Evolutionary conservation across 2,329 filamentous ascomycete genomes (phyloP).

Genomic region (Herpotrichia juniperi): DNA sequence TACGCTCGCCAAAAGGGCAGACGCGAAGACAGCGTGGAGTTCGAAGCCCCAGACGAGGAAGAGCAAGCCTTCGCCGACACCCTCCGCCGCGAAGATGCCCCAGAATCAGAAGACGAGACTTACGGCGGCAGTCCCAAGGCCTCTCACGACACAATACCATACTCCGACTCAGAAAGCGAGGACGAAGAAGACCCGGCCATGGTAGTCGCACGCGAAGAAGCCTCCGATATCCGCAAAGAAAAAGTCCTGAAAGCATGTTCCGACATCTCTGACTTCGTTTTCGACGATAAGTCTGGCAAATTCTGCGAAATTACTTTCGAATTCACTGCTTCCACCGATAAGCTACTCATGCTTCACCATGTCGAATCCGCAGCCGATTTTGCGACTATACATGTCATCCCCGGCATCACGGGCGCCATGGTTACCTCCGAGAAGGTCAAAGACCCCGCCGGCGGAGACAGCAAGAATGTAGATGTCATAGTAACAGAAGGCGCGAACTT

Average conservation of each 20-base stretch:
- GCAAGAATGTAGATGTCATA: constrained; percentile 57
- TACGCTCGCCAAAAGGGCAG: constrained; percentile 77
- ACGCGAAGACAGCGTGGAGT: constrained; percentile 81
- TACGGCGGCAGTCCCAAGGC: constrained; percentile 54
- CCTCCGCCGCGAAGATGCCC: constrained; percentile 64
- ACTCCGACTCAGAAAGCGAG: constrained; percentile 41
- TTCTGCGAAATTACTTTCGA: constrained; percentile 83
- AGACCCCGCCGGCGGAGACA: constrained; percentile 57
- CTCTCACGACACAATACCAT: constrained; percentile 39
- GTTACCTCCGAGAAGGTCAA: constrained; percentile 61
- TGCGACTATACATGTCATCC: constrained; percentile 86
- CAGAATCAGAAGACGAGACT: constrained; percentile 64
- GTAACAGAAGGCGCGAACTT: constrained; percentile 88
- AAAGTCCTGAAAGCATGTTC: constrained; percentile 53
- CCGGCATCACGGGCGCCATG: constrained; percentile 75
- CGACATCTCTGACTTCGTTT: constrained; percentile 78
- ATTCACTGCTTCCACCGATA: constrained; percentile 80
- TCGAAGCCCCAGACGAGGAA: constrained; percentile 91
- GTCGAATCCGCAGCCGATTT: constrained; percentile 80
- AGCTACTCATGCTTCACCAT: constrained; percentile 90
- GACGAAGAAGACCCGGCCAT: constrained; percentile 15
- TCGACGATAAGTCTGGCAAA: constrained; percentile 74
- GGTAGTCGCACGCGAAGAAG: constrained; percentile 33
- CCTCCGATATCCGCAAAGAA: constrained; percentile 38
- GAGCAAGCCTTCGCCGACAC: constrained; percentile 76